These are phyloP conservation scores for Coprinopsis cinerea DNA, from an alignment of 768 basidiomycete genomes.

Conservation along the genomic window DNA sequence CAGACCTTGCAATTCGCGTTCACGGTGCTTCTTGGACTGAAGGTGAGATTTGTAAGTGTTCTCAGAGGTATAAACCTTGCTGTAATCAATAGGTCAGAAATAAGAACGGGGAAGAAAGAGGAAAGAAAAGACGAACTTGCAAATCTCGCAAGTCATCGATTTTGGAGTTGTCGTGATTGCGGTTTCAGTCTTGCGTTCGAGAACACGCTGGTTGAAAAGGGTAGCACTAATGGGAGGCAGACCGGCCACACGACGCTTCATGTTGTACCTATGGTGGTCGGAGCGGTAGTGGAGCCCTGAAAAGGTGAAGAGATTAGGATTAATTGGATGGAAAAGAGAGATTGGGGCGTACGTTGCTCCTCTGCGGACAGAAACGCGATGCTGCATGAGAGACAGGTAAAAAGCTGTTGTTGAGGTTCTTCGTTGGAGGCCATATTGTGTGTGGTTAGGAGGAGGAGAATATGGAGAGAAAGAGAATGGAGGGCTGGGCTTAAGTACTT, in stretches of 20 bases:
- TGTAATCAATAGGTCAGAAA: slow-evolving; percentile 24
- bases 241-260: slow-evolving; percentile 91
- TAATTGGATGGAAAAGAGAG: slow-evolving; percentile 9
- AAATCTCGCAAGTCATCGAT: slow-evolving; percentile 65
- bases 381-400: slow-evolving; percentile 87
- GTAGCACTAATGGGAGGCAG: slow-evolving; percentile 77
- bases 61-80: slow-evolving; percentile 85
- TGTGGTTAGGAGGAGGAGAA: slow-evolving; percentile 13
- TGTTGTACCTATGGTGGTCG: slow-evolving; percentile 96
- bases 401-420: slow-evolving; percentile 35
- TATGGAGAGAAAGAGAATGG: slow-evolving; percentile 4
- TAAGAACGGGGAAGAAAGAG: neutral
- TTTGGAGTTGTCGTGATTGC: slow-evolving; percentile 58
- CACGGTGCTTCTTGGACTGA: slow-evolving; percentile 84
- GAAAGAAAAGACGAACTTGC: slow-evolving; percentile 59
- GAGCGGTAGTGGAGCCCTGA: slow-evolving; percentile 84
- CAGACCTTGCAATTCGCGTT: slow-evolving; percentile 53
- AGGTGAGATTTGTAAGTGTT: slow-evolving; percentile 88
- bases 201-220: slow-evolving; percentile 83
- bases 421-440: slow-evolving; percentile 29
- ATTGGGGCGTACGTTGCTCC: slow-evolving; percentile 64
- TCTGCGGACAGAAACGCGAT: slow-evolving; percentile 81
- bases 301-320: slow-evolving; percentile 2
- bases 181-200: slow-evolving; percentile 73
- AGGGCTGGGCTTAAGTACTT: neutral